Evolutionary conservation across 2,329 filamentous ascomycete species (phyloP).

Genomic region (Neurospora sp.): DNA sequence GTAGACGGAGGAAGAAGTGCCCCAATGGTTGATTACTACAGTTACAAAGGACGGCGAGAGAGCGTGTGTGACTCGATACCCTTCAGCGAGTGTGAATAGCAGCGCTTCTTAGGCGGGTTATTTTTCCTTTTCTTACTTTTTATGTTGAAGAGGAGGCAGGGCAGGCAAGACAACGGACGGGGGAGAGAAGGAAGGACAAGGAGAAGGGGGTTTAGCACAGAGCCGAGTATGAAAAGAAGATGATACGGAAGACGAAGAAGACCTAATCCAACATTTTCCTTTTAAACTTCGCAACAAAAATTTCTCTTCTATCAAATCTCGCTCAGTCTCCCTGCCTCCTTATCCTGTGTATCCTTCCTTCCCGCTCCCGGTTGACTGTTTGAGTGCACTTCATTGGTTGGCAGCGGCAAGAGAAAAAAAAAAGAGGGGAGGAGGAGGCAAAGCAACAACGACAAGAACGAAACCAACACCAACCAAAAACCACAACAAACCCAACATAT

Average conservation of each 20-base stretch:
- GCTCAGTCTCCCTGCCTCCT: neutral
- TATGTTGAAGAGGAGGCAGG: neutral
- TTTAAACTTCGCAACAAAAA: neutral
- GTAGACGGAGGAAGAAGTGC: neutral
- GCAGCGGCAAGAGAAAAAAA: neutral
- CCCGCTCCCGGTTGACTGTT: neutral
- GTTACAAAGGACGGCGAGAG: neutral
- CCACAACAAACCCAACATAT: neutral
- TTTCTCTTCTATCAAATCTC: neutral
- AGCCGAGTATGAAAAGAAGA: neutral
- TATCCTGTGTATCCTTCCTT: neutral
- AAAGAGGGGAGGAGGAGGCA: neutral
- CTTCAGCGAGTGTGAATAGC: neutral
- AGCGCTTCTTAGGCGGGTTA: neutral
- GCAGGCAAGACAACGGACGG: neutral
- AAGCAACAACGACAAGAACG: neutral
- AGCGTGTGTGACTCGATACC: neutral
- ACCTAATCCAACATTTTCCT: neutral
- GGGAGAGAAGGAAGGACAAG: neutral
- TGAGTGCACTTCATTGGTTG: neutral
- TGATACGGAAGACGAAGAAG: neutral
- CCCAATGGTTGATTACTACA: neutral
- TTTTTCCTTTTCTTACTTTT: neutral
- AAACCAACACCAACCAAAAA: neutral
- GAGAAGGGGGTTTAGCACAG: neutral